A percentile compares a stretch with the other conserved stretches of the same genome.
Evolutionary conservation across 1,284 basidiomycete species (phyloP).

Genomic region (Leccinum fuscescens): DNA sequence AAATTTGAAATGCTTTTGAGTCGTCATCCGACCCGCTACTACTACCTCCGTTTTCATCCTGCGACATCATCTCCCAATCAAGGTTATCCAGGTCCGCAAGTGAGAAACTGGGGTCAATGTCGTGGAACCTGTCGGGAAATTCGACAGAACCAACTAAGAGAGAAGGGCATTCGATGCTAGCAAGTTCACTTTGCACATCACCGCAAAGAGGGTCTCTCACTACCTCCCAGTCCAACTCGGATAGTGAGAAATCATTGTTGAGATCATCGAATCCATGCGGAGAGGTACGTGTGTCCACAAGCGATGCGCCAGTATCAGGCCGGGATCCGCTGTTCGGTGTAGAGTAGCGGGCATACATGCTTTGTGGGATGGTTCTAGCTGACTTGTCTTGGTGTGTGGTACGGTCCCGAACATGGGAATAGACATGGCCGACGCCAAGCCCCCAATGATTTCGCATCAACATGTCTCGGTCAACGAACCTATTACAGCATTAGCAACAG

Average conservation of each 20-base stretch:
- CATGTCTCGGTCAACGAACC: no score
- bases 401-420: neutral
- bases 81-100: neutral
- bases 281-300: neutral
- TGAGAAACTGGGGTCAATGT: neutral
- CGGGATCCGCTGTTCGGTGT: neutral
- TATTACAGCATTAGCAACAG: no score
- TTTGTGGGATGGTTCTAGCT: neutral
- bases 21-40: neutral
- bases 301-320: neutral
- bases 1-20: neutral
- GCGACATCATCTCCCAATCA: neutral
- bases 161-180: no score
- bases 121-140: no score
- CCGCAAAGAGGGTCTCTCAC: no score
- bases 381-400: neutral
- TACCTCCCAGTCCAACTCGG: no score
- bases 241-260: neutral
- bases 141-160: no score
- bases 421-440: neutral
- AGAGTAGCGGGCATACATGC: neutral
- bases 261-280: neutral
- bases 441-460: no score
- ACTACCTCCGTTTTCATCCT: neutral
- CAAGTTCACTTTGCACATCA: no score